Conservation (phyloP, 2,329 filamentous ascomycete genomes). For the Fusarium anguioides region DNA sequence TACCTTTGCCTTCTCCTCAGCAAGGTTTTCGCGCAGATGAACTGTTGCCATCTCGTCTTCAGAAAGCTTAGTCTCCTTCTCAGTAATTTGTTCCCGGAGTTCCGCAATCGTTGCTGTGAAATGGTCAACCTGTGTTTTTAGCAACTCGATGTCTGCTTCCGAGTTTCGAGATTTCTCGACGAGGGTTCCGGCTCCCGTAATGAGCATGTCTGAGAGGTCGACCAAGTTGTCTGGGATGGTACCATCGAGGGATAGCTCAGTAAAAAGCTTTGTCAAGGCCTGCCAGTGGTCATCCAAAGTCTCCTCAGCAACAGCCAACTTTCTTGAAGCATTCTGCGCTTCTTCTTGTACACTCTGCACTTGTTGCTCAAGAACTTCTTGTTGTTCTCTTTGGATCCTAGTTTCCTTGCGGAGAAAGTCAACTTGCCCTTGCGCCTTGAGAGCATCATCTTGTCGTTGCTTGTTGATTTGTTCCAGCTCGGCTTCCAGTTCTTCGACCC, state of each 20-base stretch:
- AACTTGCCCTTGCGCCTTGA: constrained; percentile 70
- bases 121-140: constrained; percentile 72
- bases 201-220: constrained; percentile 69
- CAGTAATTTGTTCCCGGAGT: constrained; percentile 67
- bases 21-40: constrained; percentile 64
- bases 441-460: constrained; percentile 66
- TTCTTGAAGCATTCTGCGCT: constrained; percentile 61
- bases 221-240: constrained; percentile 65
- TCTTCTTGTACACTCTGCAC: constrained; percentile 67
- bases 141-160: constrained; percentile 68
- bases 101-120: constrained; percentile 65
- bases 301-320: constrained; percentile 63
- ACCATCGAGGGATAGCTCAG: constrained; percentile 66
- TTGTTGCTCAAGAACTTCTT: constrained; percentile 68
- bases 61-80: constrained; percentile 63
- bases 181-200: constrained; percentile 67
- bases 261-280: constrained; percentile 68
- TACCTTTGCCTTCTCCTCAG: constrained; percentile 65
- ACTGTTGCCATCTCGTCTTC: constrained; percentile 62
- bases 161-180: constrained; percentile 69
- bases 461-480: constrained; percentile 75
- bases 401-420: constrained; percentile 72
- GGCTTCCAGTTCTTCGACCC: constrained; percentile 73
- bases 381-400: constrained; percentile 68
- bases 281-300: constrained; percentile 62